Base-by-base conservation (phyloP, 2,329 filamentous ascomycete genomes). In the Dichotomopilus funicola region DNA sequence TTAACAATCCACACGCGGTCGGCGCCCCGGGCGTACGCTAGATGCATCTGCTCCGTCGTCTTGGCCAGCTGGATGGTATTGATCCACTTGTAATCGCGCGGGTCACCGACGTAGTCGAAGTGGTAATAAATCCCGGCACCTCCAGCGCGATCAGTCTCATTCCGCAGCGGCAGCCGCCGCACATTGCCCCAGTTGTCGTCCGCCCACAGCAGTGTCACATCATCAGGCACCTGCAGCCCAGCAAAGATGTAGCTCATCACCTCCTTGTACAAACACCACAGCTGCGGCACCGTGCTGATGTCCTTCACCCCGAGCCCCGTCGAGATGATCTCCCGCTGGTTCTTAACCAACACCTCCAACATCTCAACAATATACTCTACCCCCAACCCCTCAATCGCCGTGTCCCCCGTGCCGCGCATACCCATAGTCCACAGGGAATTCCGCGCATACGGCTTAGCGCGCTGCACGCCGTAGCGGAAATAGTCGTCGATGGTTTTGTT, bases 261-360 rank as follows among this genome's bases (percentile, higher is more conserved):
- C 66, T 89, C 86, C 65, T 88, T 88, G 70, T 89, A 89, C 58
- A 89, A 70, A 62, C 84, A 87, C 85, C 86, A 88, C 70, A 85
- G 77, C 68, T 88, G 85, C 5, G 86, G 85, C 0, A 85, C 78
- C 1, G 75, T 71, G 4, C 75, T 68, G 40, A 78, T 73, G 46
- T 79, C 68, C 3, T 75, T 70, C 5, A 60, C 75, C 10, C 74
- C 75, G 44, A 86, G 77, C 0, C 86, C 78, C 2, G 79, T 74
- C 19, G 72, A 73, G 44, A 86, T 73, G 55, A 85, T 83, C 8
- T 76, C 66, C 49, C 80, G 75, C 66, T 89, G 85, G 36, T 80
- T 77, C 3, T 73, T 63, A 2, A 88, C 83, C 33, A 87, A 76
- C 13, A 77, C 75, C 61, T 84, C 78, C 6, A 88, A 74, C 59